phyloP scores from a whole-genome alignment of 129 eudicot species.

The Silybum marianum region DNA sequence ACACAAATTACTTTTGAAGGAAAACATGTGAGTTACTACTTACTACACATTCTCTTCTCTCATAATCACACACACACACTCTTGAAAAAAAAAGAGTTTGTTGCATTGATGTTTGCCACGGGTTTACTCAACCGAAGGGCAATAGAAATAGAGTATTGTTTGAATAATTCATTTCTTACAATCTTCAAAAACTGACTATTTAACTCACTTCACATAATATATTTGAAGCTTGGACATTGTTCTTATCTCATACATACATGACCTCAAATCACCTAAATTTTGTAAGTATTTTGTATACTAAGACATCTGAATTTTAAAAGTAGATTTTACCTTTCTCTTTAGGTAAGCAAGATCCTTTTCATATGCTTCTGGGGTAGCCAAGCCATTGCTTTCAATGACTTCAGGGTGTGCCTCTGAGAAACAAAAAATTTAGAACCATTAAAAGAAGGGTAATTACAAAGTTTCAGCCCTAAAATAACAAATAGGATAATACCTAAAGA shows the following conservation, averaged over 20 bases:
- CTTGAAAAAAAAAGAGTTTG: background rate
- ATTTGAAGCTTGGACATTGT: conserved; percentile 5
- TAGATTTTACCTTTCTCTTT: conserved; percentile 64
- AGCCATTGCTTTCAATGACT: conserved; percentile 66
- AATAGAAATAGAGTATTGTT: background rate
- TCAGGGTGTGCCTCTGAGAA: conserved; percentile 97
- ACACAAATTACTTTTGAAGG: background rate
- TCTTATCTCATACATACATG: background rate
- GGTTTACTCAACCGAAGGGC: background rate
- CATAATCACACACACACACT: background rate
- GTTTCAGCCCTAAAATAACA: background rate
- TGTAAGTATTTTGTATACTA: background rate
- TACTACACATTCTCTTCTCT: background rate
- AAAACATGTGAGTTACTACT: background rate
- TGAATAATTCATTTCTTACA: background rate
- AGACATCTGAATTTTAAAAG: background rate
- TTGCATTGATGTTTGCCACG: background rate
- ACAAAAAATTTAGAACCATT: background rate
- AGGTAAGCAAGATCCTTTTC: conserved; percentile 86
- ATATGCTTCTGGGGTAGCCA: conserved; percentile 78
- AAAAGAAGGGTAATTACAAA: conserved; percentile 1
- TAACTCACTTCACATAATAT: background rate
- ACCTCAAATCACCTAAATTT: conserved; percentile 15
- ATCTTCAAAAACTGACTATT: background rate
- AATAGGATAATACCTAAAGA: background rate